A percentile compares a stretch with the other conserved stretches of the same genome.
Evolutionary conservation across 2,329 filamentous ascomycete species (phyloP).

Genomic region (Colletotrichum tanaceti): DNA sequence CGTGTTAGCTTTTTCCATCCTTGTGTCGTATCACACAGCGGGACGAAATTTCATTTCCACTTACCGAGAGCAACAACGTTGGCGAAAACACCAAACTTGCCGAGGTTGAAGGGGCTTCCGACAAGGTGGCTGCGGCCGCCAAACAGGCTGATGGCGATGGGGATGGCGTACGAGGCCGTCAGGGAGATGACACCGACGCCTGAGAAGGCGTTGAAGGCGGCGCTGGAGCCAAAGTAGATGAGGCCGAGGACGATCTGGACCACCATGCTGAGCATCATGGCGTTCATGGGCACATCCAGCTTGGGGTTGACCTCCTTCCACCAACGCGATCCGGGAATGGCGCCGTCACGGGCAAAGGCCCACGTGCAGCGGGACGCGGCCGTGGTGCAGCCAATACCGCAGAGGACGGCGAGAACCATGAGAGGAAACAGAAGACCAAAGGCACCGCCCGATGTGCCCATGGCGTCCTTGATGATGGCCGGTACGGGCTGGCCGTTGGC

Average conservation of each 20-base stretch:
- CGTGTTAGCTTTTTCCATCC: slow-evolving; percentile 43
- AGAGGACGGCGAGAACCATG: slow-evolving; percentile 73
- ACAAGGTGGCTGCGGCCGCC: slow-evolving; percentile 69
- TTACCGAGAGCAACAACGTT: slow-evolving; percentile 74
- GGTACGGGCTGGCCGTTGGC: slow-evolving; percentile 72
- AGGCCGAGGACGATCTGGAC: slow-evolving; percentile 72
- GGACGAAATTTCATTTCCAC: slow-evolving; percentile 45
- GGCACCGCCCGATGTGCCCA: slow-evolving; percentile 70
- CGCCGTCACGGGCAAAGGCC: slow-evolving; percentile 77
- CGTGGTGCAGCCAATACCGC: slow-evolving; percentile 76
- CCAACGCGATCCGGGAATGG: slow-evolving; percentile 70
- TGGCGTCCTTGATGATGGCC: slow-evolving; percentile 70
- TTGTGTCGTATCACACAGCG: slow-evolving; percentile 12
- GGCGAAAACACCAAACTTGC: slow-evolving; percentile 68
- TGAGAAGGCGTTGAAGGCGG: slow-evolving; percentile 79
- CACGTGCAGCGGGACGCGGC: slow-evolving; percentile 75
- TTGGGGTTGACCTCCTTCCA: slow-evolving; percentile 72
- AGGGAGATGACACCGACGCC: slow-evolving; percentile 77
- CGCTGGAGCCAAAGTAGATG: slow-evolving; percentile 76
- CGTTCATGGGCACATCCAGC: slow-evolving; percentile 75
- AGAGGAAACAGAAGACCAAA: slow-evolving; percentile 73
- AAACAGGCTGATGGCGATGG: slow-evolving; percentile 73
- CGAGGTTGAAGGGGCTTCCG: slow-evolving; percentile 70
- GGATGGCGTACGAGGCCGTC: slow-evolving; percentile 75
- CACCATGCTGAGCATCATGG: slow-evolving; percentile 77